phyloP scores from a whole-genome alignment of 768 basidiomycete genomes.

The Tricholoma furcatifolium region DNA sequence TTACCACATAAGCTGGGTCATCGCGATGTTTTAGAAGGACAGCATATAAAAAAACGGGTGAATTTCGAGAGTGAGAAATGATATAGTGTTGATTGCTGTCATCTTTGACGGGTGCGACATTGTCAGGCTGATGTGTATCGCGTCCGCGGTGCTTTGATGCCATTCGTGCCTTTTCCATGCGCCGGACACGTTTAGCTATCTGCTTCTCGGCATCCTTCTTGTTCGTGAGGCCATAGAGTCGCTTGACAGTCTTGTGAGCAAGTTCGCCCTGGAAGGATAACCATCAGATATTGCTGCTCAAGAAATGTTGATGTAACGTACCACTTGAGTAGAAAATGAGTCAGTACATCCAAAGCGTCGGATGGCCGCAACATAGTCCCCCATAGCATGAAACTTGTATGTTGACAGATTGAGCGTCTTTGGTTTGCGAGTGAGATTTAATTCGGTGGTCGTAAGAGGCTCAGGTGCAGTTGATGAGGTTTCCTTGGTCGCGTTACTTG shows the following conservation, averaged over 20 bases:
- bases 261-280: slow-evolving; percentile 43
- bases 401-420: slow-evolving; percentile 28
- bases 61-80: slow-evolving; percentile 19
- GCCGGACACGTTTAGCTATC: slow-evolving; percentile 24
- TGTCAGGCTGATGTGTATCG: too few species aligned
- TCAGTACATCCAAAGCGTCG: slow-evolving; percentile 34
- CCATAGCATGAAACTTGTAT: slow-evolving; percentile 39
- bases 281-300: too few species aligned
- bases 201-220: slow-evolving; percentile 28
- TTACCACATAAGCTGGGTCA: slow-evolving; percentile 4
- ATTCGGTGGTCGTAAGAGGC: background rate
- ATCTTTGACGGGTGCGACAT: too few species aligned
- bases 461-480: too few species aligned
- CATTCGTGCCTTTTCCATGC: too few species aligned
- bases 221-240: slow-evolving; percentile 33
- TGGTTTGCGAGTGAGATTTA: background rate
- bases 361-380: slow-evolving; percentile 32
- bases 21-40: background rate
- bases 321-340: slow-evolving; percentile 39
- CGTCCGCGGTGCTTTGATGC: too few species aligned
- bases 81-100: too few species aligned
- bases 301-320: too few species aligned
- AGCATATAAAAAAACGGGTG: slow-evolving; percentile 17
- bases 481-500: too few species aligned
- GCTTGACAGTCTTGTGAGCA: slow-evolving; percentile 37